These are phyloP conservation scores for Penicillium dipodomyicola DNA, from an alignment of 495 filamentous ascomycete species.

Conservation along the genomic window DNA sequence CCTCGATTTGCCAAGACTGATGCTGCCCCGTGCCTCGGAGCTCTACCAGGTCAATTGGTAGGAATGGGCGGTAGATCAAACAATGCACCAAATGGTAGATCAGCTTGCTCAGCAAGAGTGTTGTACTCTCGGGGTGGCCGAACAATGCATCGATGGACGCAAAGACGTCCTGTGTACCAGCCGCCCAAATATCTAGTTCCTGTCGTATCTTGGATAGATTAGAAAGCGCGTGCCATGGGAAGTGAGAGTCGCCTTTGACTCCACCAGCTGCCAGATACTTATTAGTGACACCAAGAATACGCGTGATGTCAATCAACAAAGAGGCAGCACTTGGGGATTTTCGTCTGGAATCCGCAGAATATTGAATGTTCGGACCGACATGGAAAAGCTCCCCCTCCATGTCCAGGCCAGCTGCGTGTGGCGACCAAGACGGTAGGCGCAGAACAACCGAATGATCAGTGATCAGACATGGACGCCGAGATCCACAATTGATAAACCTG, in stretches of 20 bases:
- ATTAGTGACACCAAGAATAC: conserved; percentile 78
- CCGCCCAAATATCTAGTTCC: conserved; percentile 80
- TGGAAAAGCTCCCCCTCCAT: conserved; percentile 76
- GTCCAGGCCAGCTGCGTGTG: conserved; percentile 50
- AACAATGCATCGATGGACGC: conserved; percentile 70
- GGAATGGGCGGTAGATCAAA: conserved; percentile 78
- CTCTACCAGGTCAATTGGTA: conserved; percentile 78
- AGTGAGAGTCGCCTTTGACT: conserved; percentile 83
- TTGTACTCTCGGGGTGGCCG: conserved; percentile 72
- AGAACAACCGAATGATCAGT: conserved; percentile 71
- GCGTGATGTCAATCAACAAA: conserved; percentile 77
- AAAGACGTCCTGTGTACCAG: conserved; percentile 76
- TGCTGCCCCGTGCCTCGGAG: conserved; percentile 76
- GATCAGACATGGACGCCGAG: conserved; percentile 71
- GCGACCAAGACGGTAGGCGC: conserved; percentile 67
- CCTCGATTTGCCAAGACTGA: conserved; percentile 87
- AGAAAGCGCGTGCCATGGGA: conserved; percentile 82
- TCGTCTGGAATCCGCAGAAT: conserved; percentile 61
- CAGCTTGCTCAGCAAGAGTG: conserved; percentile 75
- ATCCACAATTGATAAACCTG: conserved; percentile 73
- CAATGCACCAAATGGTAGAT: conserved; percentile 84
- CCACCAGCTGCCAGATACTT: conserved; percentile 80
- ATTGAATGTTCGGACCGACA: conserved; percentile 67
- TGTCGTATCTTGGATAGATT: conserved; percentile 82
- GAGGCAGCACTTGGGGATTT: conserved; percentile 66